Base-by-base conservation (phyloP, 2,329 filamentous ascomycete genomes). In the Ilyonectria destructans region DNA sequence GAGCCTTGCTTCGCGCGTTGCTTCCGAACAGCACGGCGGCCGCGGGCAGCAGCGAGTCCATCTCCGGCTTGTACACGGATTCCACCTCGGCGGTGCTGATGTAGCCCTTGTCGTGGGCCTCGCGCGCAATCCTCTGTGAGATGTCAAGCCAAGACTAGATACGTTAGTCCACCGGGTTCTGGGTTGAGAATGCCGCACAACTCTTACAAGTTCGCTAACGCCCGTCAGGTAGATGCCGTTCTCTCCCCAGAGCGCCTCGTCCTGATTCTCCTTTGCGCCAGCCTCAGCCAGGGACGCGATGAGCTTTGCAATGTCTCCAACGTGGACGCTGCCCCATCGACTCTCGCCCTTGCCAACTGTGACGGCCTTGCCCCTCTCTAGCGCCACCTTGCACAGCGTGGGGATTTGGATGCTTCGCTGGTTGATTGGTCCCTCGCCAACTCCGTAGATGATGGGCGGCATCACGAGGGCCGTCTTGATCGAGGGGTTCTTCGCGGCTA, bases 1-100 rank as follows among this genome's bases (percentile, higher is more conserved):
- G 80, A 0, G 89, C 85, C 61, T 79, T 83, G 35, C 85, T 84
- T 67, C 86, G 80, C 13, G 89, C 89, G 69, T 91, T 91, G 55
- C 85, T 84, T 0, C 89, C 89, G 81, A 87, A 90, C 6, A 86
- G 79, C 7, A 87, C 79, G 48, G 82, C 80, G 10, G 87, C 87
- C 54, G 81, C 82, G 0, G 81, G 79, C 0, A 82, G 78, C 17
- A 85, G 76, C 17, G 82, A 79, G 51, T 85, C 81, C 2, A 84
- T 84, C 8, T 88, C 85, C 0, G 82, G 79, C 0, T 79, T 69
- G n/a, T 78, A 72, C 7, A 79, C 57, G 74, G 77, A 72, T 21
- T 81, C 73, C 7, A 80, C 72, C 5, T 75, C 67, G 3, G 68
- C 61, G 1, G 67, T 73, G 2, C 71, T 29, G 9, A 79, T 75